Percentiles rank a stretch among this genome's conserved stretches.
Conservation (phyloP, 192 early-diverging fungal genomes). For the Linnemannia elongata region DNA sequence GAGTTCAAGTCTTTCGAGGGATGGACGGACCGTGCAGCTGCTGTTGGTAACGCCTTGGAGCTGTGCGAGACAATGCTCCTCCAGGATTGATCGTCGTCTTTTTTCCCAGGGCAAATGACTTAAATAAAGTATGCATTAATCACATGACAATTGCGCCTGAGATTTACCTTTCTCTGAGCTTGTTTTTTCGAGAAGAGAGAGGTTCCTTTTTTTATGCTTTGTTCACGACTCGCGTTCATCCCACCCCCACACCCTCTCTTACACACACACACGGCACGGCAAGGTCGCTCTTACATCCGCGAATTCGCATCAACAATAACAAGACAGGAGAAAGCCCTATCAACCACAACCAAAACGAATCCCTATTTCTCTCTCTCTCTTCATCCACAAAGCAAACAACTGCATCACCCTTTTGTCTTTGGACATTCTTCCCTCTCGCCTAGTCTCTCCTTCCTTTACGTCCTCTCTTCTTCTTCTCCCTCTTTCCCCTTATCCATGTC, state of each 20-base stretch:
- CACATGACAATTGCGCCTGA: not conserved
- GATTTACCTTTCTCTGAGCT: no score
- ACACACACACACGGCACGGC: no score
- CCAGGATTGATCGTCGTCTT: not conserved
- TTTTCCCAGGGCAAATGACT: not conserved
- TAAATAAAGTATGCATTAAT: not conserved
- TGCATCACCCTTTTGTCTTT: no score
- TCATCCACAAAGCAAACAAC: not conserved
- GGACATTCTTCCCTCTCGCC: no score
- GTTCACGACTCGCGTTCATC: not conserved
- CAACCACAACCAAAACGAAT: no score
- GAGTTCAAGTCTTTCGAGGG: constrained; percentile 55
- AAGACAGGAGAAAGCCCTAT: no score
- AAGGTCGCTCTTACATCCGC: no score
- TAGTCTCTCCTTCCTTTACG: no score
- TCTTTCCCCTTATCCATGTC: not conserved
- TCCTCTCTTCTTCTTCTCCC: not conserved
- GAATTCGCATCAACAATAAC: no score
- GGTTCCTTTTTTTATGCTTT: not conserved
- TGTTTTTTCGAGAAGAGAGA: not conserved
- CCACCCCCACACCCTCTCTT: not conserved
- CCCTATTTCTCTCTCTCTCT: not conserved
- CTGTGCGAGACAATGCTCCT: constrained; percentile 44
- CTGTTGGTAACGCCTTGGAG: constrained; percentile 49
- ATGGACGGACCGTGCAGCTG: constrained; percentile 40